Base-by-base conservation (phyloP, 2,329 filamentous ascomycete genomes). In the Calonectria multiphialidica region DNA sequence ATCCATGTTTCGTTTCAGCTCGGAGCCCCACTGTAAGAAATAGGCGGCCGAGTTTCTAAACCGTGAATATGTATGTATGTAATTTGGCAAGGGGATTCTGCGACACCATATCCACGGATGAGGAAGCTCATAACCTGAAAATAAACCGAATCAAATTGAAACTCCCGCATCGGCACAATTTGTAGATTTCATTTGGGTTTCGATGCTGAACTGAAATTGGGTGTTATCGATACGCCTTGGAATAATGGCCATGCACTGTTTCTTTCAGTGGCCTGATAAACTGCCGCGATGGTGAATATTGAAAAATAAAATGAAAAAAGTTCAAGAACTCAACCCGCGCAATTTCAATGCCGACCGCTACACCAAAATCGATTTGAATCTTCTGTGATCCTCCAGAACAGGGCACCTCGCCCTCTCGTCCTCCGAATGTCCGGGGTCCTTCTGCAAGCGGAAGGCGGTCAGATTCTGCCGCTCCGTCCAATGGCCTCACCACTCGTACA, bases 401-500 rank as follows among this genome's bases (percentile, higher is more conserved):
- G 53, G 53, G 53, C n/a, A 47, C 21, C 21, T 59, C 53, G 53
- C 33, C 53, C 33, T 40, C 21, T 40, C 53, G 53, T 21, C 21
- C 21, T 59, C 53, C 35, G 53, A 57, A 37, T 37, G 33, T 25
- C 53, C 30, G 8, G 53, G 37, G 21, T 30, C 7, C 21, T 1
- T 33, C 72, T 28, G 3, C 66, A 75, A 62, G 0, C 1, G 35
- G 77, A 74, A 79, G 66, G 77, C 77, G 77, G 77, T 78, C 66
- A 72, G 8, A 64, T 76, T 79, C 74, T 78, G 77, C 76, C 77
- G 30, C 21, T 13, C 49, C 47, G 16, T 44, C 45, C 61, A 49
- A 72, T 79, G 76, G 77, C 76, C 77, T 79, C 77, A 79, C 74
- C 55, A 28, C 42, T 78, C 74, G 65, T 70, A 35, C 67, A 68